Evolutionary conservation across 164 flowering plant species (phyloP), one percentile per base, ranked within the genome.

Genomic region (Nelumbo lutea): DNA sequence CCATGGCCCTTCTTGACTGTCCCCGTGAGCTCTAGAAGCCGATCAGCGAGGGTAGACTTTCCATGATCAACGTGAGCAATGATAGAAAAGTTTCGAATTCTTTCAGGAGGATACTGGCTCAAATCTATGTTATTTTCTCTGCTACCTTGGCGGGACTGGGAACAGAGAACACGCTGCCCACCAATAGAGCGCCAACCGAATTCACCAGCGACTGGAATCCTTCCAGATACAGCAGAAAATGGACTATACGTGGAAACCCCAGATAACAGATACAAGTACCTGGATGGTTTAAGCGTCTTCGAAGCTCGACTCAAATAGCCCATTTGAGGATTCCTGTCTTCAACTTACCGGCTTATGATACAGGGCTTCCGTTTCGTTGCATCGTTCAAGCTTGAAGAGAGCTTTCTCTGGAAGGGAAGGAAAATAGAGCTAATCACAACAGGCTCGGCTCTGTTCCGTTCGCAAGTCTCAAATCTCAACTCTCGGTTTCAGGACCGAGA

Each of bases 11-110:
- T 86, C 76, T 79, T 88, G 74, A 95, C 92, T 43, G 99, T 95
- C 11, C 93, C 97, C 15, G 99, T 95, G 70, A 92, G 90, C 87
- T 95, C 99, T 83, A 95, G 72, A 64, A 95, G 89, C 71, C 97
- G 76, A 71, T 95, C 99, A 57, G 99, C 97, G 4, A 92, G 84
- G 2, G 99, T 95, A 0, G 98, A 92, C 75, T 95, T 95, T 1
- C 99, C 99, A 61, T 95, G 99, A 78, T 95, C 99, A 52, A 95
- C 88, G 69, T 95, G 98, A 0, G 99, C 99, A 60, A 95, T 95
- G 27, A 95, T 95, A 3, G 99, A 92, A 70, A 95, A 95, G 74
- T 95, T 95, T 3, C 99, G 82, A 53, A 95, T 89, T 72, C 82
- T 81, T 42, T 92, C 98, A 4, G 90, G 57, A 0, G 98, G 93